phyloP scores from a whole-genome alignment of 257 asterid genomes.

The Solanum virginianum region DNA sequence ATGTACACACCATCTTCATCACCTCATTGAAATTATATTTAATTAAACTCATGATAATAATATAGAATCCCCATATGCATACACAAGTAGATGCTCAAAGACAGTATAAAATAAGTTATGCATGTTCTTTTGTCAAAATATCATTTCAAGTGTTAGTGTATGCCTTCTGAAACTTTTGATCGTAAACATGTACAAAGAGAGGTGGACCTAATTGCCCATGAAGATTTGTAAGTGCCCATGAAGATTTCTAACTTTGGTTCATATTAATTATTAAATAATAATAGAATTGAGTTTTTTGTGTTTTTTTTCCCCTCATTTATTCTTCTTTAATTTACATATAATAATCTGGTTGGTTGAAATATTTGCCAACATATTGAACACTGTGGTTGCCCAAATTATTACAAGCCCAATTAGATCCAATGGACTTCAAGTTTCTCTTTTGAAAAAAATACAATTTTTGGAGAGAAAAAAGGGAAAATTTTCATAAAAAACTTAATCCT shows the following conservation, averaged over 20 bases:
- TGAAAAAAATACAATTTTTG: background rate
- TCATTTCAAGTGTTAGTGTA: slow-evolving; percentile 30
- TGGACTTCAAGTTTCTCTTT: background rate
- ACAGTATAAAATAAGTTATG: slow-evolving; percentile 23
- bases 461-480: no score
- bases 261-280: background rate
- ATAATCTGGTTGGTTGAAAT: background rate
- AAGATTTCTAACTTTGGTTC: background rate
- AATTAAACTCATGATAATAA: no score
- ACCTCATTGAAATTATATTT: no score
- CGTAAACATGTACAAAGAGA: slow-evolving; percentile 19
- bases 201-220: slow-evolving; percentile 20
- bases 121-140: slow-evolving; percentile 30
- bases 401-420: background rate
- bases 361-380: background rate
- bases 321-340: background rate
- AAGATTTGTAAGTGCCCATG: background rate
- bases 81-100: slow-evolving; percentile 19
- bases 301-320: background rate
- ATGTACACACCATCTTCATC: no score
- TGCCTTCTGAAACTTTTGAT: slow-evolving; percentile 24
- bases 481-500: no score
- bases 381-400: background rate
- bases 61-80: slow-evolving; percentile 10
- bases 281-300: background rate